Evolutionary conservation across 2,329 filamentous ascomycete species (phyloP).

Genomic region (Microascus cirrosus): DNA sequence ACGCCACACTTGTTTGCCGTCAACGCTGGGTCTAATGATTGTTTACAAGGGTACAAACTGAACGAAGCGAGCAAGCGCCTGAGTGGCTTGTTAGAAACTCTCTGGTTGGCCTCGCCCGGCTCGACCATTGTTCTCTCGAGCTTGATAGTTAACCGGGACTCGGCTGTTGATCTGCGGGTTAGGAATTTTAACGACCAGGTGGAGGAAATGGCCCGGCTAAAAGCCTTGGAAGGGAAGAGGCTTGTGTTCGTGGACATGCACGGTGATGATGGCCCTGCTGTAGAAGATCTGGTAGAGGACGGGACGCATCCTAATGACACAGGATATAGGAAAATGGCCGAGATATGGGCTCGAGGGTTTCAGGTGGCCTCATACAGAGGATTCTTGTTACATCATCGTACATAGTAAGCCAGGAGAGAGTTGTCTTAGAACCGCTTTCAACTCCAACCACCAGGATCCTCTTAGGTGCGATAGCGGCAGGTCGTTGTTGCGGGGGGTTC

Average conservation of each 20-base stretch:
- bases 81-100: slow-evolving; percentile 20
- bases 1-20: slow-evolving; percentile 28
- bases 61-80: slow-evolving; percentile 18
- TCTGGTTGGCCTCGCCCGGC: slow-evolving; percentile 18
- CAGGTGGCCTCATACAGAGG: slow-evolving; percentile 11
- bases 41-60: slow-evolving; percentile 19
- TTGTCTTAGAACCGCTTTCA: too few relatives aligned
- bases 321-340: slow-evolving; percentile 24
- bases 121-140: slow-evolving; percentile 26
- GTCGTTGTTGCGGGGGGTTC: too few relatives aligned
- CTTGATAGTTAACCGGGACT: slow-evolving; percentile 19
- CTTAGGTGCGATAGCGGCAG: too few relatives aligned
- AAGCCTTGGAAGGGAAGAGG: slow-evolving; percentile 16
- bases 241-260: slow-evolving; percentile 30
- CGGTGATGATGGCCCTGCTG: slow-evolving; percentile 14
- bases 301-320: slow-evolving; percentile 20
- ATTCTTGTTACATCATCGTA: neutral
- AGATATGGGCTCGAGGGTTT: slow-evolving; percentile 18
- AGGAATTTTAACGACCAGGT: slow-evolving; percentile 16
- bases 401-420: too few relatives aligned
- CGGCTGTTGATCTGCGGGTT: slow-evolving; percentile 11
- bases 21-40: slow-evolving; percentile 33
- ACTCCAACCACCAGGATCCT: too few relatives aligned
- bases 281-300: slow-evolving; percentile 19
- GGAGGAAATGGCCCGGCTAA: slow-evolving; percentile 10